A percentile compares a stretch with the other conserved stretches of the same genome.
phyloP scores from a whole-genome alignment of 768 basidiomycete genomes.

The Suillus americanus region DNA sequence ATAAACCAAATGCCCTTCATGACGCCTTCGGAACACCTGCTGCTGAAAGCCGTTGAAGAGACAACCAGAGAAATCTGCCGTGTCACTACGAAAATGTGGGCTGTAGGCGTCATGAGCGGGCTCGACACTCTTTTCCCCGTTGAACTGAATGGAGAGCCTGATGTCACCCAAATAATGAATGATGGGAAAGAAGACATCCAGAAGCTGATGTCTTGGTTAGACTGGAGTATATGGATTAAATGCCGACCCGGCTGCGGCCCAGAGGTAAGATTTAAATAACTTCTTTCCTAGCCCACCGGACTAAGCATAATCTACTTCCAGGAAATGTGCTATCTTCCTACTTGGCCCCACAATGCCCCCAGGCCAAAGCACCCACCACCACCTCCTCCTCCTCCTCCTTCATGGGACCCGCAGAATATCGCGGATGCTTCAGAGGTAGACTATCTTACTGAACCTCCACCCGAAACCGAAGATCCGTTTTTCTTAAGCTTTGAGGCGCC shows the following conservation, averaged over 20 bases:
- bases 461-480: not conserved
- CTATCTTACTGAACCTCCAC: not conserved
- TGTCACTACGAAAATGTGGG: constrained; percentile 20
- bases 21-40: constrained; percentile 15
- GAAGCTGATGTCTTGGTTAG: constrained; percentile 21
- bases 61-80: constrained; percentile 20
- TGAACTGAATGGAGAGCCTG: not conserved
- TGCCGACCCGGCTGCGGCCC: constrained; percentile 18
- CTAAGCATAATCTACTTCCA: not conserved
- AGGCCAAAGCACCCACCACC: not conserved
- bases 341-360: constrained; percentile 16
- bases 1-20: not conserved
- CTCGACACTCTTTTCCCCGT: constrained; percentile 1
- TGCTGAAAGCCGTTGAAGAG: constrained; percentile 13
- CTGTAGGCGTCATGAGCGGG: constrained; percentile 13
- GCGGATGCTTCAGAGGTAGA: not conserved
- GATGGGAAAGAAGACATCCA: constrained; percentile 12
- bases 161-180: constrained; percentile 4
- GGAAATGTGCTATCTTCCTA: constrained; percentile 30
- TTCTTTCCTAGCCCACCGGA: not conserved
- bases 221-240: constrained; percentile 24
- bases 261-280: constrained; percentile 13
- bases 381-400: not conserved
- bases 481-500: not conserved
- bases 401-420: not conserved